These are phyloP conservation scores for Solanum virginianum DNA, from an alignment of 257 asterid genomes.

Conservation along the genomic window DNA sequence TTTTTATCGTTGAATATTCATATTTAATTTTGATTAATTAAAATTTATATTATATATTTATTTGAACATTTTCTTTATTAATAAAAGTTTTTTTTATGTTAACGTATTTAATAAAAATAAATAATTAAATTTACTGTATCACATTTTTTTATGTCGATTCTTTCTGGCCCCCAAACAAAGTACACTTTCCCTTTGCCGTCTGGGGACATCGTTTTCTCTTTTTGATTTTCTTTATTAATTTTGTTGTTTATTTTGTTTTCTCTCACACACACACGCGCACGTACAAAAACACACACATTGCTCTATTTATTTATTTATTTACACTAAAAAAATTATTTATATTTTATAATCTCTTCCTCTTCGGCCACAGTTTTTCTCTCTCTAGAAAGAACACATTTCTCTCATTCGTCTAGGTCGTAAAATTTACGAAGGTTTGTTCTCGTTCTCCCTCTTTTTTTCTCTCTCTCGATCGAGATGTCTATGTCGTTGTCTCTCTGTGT, in stretches of 20 bases:
- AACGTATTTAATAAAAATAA: too few relatives aligned
- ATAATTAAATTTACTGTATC: too few relatives aligned
- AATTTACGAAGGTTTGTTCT: slow-evolving; percentile 9
- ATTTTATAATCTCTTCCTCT: neutral
- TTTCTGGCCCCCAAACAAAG: neutral
- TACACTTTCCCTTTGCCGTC: slow-evolving; percentile 9
- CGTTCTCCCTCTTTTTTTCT: neutral
- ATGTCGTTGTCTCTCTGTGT: neutral
- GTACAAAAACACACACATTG: neutral
- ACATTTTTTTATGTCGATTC: too few relatives aligned
- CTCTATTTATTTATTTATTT: slow-evolving; percentile 4
- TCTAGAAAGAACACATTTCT: slow-evolving; percentile 2
- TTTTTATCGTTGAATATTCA: neutral
- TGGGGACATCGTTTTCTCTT: neutral
- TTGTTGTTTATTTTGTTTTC: neutral
- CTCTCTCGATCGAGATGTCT: neutral
- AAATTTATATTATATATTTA: too few relatives aligned
- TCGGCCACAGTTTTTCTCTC: slow-evolving; percentile 12
- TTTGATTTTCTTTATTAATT: neutral
- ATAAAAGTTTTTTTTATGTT: too few relatives aligned
- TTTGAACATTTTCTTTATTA: too few relatives aligned
- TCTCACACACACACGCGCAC: neutral
- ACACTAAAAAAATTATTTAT: neutral
- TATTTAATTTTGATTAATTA: neutral
- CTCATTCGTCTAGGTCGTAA: neutral